Percentiles rank a stretch among this genome's conserved stretches.
Conservation (phyloP, 1,284 basidiomycete genomes). For the Cystobasidiaceae sp. region DNA sequence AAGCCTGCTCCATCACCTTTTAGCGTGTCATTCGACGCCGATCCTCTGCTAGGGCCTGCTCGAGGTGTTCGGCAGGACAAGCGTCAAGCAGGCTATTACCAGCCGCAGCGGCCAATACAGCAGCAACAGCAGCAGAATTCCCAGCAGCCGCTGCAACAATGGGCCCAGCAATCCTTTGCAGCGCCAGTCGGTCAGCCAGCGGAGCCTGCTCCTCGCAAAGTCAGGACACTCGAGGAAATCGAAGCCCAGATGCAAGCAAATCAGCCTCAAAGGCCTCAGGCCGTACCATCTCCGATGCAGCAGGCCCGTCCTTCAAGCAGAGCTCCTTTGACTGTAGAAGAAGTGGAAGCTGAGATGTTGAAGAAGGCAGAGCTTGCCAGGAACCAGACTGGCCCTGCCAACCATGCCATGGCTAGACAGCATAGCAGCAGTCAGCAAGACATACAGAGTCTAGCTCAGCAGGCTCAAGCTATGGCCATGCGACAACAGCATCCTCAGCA, state of each 20-base stretch:
- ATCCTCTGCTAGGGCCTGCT: slow-evolving; percentile 34
- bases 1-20: slow-evolving; percentile 31
- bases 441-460: slow-evolving; percentile 10
- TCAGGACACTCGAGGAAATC: slow-evolving; percentile 75
- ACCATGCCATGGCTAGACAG: slow-evolving; percentile 5
- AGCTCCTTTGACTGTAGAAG: slow-evolving; percentile 41
- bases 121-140: slow-evolving; percentile 11
- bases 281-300: slow-evolving; percentile 24
- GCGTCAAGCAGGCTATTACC: slow-evolving; percentile 8
- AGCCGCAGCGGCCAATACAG: slow-evolving; percentile 8
- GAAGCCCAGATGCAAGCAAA: slow-evolving; percentile 74
- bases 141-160: slow-evolving; percentile 13
- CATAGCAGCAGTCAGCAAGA: background rate
- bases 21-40: slow-evolving; percentile 38
- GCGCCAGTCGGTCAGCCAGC: slow-evolving; percentile 38
- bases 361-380: slow-evolving; percentile 47
- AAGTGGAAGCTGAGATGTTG: slow-evolving; percentile 48
- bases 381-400: background rate
- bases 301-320: slow-evolving; percentile 14
- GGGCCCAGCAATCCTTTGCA: slow-evolving; percentile 48
- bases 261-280: background rate
- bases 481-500: background rate
- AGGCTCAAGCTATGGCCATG: slow-evolving; percentile 12
- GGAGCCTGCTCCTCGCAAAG: slow-evolving; percentile 43
- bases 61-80: slow-evolving; percentile 32